Evolutionary conservation across 768 basidiomycete species (phyloP).

Genomic region (Trametopsis cervina): DNA sequence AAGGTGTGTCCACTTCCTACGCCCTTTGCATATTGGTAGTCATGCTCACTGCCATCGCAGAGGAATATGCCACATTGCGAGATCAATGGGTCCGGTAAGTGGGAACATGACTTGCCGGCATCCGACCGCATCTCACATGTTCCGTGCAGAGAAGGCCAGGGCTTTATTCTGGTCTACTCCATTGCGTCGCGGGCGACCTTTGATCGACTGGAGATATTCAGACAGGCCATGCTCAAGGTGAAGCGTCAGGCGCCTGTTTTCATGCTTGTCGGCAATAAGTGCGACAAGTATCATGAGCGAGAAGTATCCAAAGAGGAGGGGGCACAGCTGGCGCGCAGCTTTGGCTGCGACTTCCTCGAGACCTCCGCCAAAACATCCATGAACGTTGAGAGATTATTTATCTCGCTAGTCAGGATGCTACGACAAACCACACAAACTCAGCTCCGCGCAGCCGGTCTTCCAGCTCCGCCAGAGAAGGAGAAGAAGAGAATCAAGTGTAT

Average conservation of each 20-base stretch:
- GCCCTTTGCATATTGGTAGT: not conserved
- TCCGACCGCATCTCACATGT: not conserved
- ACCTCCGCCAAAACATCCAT: constrained; percentile 93
- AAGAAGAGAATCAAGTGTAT: constrained; percentile 58
- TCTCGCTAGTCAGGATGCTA: constrained; percentile 75
- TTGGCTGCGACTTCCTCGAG: constrained; percentile 93
- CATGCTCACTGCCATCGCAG: constrained; percentile 35
- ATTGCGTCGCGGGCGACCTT: constrained; percentile 93
- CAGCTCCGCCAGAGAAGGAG: constrained; percentile 25
- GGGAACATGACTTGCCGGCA: not conserved
- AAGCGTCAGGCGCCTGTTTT: constrained; percentile 82
- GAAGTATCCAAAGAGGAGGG: constrained; percentile 93
- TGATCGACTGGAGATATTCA: constrained; percentile 83
- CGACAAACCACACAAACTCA: constrained; percentile 57
- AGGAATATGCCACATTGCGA: constrained; percentile 94
- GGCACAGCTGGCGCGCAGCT: constrained; percentile 65
- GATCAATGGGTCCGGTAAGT: constrained; percentile 97
- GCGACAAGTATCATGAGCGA: constrained; percentile 84
- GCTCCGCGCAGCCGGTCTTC: constrained; percentile 30
- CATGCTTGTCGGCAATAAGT: constrained; percentile 96
- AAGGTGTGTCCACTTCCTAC: constrained; percentile 54
- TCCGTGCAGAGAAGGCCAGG: constrained; percentile 78
- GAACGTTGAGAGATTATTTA: constrained; percentile 90
- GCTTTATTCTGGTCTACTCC: constrained; percentile 96
- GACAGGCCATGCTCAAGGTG: constrained; percentile 84